Base-by-base conservation (phyloP, 768 basidiomycete genomes). In the Russula virescens region DNA sequence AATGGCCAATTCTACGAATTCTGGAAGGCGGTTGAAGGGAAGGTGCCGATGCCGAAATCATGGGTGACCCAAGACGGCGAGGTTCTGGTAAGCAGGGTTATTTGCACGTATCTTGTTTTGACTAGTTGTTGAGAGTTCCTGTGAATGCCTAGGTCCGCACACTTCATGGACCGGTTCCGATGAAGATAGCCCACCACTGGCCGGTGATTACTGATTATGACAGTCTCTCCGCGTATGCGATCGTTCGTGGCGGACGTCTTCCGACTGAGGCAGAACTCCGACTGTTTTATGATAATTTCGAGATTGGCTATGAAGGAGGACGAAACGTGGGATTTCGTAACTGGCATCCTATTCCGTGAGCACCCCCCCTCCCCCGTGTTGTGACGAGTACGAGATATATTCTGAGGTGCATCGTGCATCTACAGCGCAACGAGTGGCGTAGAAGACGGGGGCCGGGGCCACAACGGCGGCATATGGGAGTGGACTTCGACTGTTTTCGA, bases 381-480 rank as follows among this genome's bases (percentile, higher is more conserved):
- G 16, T 66, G 45, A 48, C 25, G 35, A 25, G 26, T 57, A 43
- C 9, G 64, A 61, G 55, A 63, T 26, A 55, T 50, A 54, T 9
- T 48, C 43, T 26, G 26, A 23, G 18, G n/a, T 18, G 13, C 50
- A 11, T 53, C 31, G 8, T 31, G 31, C 31, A 4, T 8, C 31
- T 8, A 31, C 31, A 90, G 89, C 34, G 83, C 89, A 23, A 91
- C 90, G 47, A 83, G 83, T 2, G 90, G 88, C 40, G 73, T 78
- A 63, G 75, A 76, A 62, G 69, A 71, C 61, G 79, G 73, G 23
- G 83, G 84, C 3, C 82, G 77, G 71, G 89, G 91, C 13, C 83
- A 85, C 65, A 98, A 99, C 67, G 97, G 97, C 8, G 97, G 97
- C 6, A 88, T 97, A 18, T 99, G 96, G 94, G 94, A 98, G 77